Percentiles rank a stretch among this genome's conserved stretches.
These are phyloP conservation scores for Rhodotorula paludigena DNA, from an alignment of 768 basidiomycete species.

Conservation along the genomic window DNA sequence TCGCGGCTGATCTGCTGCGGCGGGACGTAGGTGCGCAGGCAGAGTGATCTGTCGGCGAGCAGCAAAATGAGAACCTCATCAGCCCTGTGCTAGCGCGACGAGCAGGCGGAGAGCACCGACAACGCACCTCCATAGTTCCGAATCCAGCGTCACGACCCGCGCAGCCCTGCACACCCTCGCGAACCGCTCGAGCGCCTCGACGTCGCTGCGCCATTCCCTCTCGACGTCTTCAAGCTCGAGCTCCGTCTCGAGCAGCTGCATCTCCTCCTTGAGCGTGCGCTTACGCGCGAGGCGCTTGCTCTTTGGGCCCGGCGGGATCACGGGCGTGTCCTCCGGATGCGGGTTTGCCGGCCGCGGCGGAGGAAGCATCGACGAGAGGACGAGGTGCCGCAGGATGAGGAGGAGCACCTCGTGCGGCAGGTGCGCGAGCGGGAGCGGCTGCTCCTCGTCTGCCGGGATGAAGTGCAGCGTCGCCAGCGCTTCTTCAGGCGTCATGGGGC, in stretches of 20 bases:
- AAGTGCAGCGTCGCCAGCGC: slow-evolving; percentile 26
- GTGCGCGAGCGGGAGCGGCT: slow-evolving; percentile 21
- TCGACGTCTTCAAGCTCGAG: slow-evolving; percentile 24
- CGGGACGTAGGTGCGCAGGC: slow-evolving; percentile 14
- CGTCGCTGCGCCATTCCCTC: slow-evolving; percentile 28
- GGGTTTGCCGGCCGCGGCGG: slow-evolving; percentile 4
- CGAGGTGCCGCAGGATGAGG: slow-evolving; percentile 32
- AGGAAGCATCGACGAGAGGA: slow-evolving; percentile 24
- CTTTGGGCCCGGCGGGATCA: background rate
- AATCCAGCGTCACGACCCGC: slow-evolving; percentile 27
- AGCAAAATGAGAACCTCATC: too few species aligned
- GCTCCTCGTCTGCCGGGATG: slow-evolving; percentile 25
- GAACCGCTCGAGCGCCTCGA: slow-evolving; percentile 37
- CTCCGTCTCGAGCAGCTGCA: slow-evolving; percentile 15
- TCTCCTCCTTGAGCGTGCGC: slow-evolving; percentile 31
- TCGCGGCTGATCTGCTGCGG: slow-evolving; percentile 29
- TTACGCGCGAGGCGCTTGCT: slow-evolving; percentile 7
- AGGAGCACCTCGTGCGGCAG: slow-evolving; percentile 41
- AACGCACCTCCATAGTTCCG: slow-evolving; percentile 24
- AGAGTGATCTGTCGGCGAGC: background rate
- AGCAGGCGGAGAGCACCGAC: background rate
- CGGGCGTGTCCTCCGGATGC: background rate
- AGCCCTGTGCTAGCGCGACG: too few species aligned
- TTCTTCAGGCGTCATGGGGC: slow-evolving; percentile 9
- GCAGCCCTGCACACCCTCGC: slow-evolving; percentile 23